Percentiles rank a stretch among this genome's conserved stretches.
Conservation (phyloP, 75 land plant species). For the Picea sitchensis region DNA sequence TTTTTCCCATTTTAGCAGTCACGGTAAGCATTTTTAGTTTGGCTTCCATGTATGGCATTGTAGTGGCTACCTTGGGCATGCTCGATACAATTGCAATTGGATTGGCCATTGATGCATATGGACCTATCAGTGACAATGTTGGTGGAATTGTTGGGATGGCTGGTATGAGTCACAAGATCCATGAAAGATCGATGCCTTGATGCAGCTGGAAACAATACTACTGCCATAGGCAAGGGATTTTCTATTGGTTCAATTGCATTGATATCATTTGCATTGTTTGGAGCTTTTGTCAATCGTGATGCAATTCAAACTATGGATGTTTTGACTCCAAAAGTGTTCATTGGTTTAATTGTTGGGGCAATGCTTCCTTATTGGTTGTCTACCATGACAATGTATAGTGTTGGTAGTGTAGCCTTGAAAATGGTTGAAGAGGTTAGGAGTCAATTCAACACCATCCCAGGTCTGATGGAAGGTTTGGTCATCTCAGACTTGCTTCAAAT, state of each 20-base stretch:
- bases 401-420: conserved; percentile 24
- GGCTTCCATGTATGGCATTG: conserved; percentile 72
- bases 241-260: conserved; percentile 83
- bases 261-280: conserved; percentile 76
- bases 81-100: conserved; percentile 88
- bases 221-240: conserved; percentile 96
- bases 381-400: conserved; percentile 38
- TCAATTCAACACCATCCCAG: conserved; percentile 73
- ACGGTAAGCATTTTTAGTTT: conserved; percentile 62
- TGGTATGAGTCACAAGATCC: conserved; percentile 77
- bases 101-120: conserved; percentile 95
- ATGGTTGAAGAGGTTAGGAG: conserved; percentile 86
- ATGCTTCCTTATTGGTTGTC: conserved; percentile 43
- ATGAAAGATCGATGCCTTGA: conserved; percentile 96
- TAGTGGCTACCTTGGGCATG: conserved; percentile 84
- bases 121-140: conserved; percentile 96
- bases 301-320: conserved; percentile 25
- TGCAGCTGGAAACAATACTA: conserved; percentile 94
- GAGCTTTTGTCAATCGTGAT: conserved; percentile 25
- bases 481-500: too few species aligned
- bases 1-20: conserved; percentile 71
- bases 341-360: conserved; percentile 34
- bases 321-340: conserved; percentile 25
- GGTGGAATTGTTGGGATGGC: conserved; percentile 99
- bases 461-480: conserved; percentile 58